Base-by-base conservation (phyloP, 805 yeast species). In the Ogataea thermomethanolica region DNA sequence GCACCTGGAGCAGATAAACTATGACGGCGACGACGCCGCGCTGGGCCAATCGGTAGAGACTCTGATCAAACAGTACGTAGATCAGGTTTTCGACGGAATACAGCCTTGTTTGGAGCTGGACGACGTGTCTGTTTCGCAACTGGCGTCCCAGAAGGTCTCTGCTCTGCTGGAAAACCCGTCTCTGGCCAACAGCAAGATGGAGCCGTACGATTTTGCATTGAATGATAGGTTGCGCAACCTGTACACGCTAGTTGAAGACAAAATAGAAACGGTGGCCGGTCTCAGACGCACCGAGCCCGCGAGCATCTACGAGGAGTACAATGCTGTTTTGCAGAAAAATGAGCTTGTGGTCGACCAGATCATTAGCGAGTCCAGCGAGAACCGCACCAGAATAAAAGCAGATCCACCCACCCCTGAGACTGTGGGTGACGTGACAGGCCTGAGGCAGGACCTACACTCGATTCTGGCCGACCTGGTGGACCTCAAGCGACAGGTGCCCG, bases 191-290 rank as follows among this genome's bases (percentile, higher is more conserved):
- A 54, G 50, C 41, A 72, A 72, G 42, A 70, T 78, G 7, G 93
- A 82, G 55, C 88, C 90, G 1, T 84, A 82, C 58, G 91, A 86
- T 54, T 61, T 73, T 28, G 79, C 72, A 13, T 59, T 84, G 43
- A 81, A 83, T 57, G 79, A 75, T 42, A 58, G 68, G 40, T 71
- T 85, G 22, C 66, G 91, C 33, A 66, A 70, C 35, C 50, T 76
- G 35, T 75, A 84, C 46, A 70, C 70, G 35, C 68, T 72, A 27
- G 80, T 84, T 43, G 95, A 86, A 48, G 72, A 70, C 34, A 76
- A 74, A 45, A 77, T 87, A 0, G 71, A 78, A 1, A 71, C 67
- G 41, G 73, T 81, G 12, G 73, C 86, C 0, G 65, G 67, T 15
- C 58, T 81, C 39, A 64, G 93, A 35, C 67, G 76, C 35, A 68